Base-by-base conservation (phyloP, 768 basidiomycete genomes). In the Brasilioporus rufonigricans region DNA sequence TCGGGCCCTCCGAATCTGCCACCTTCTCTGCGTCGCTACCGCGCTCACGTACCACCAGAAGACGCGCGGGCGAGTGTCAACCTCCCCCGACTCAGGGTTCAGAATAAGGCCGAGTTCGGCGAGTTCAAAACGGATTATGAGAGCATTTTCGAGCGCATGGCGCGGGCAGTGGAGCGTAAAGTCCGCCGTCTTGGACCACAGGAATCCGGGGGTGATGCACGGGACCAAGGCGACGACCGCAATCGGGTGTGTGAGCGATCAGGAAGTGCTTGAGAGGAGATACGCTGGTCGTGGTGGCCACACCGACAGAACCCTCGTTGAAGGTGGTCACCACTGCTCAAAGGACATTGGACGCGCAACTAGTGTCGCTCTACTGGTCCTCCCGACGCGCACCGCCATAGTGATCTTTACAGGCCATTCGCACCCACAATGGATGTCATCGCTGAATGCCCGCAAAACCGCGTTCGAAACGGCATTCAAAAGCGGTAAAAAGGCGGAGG, bases 1-100 rank as follows among this genome's bases (percentile, higher is more conserved):
- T n/a, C n/a, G n/a, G n/a, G n/a, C n/a, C n/a, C n/a, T n/a, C n/a
- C n/a, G n/a, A 61, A 80, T 95, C 35, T 83, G 85, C 59, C 94
- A 98, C 64, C 85, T 93, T 0, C 75, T 81, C 48, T 93, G 92
- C 65, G 90, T 98, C 64, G 96, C 98, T 66, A 98, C 96, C 2
- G 90, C 93, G 0, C 66, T 99, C 5, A 69, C 89, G 12, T 99
- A 86, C 73, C 89, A 94, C 66, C 96, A 99, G 96, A 98, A 67
- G 96, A 98, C 62, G 95, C 96, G 0, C 77, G 87, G 19, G 89
- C 95, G 1, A 94, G 93, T 62, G 60, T n/a, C n/a, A n/a, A n/a
- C n/a, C n/a, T n/a, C n/a, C n/a, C n/a, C n/a, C n/a, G n/a, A n/a
- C n/a, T n/a, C n/a, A n/a, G n/a, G n/a, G n/a, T n/a, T n/a, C n/a